Base-by-base conservation (phyloP, 1,139 yeast species). In the Sugiyamaella pinicola region DNA sequence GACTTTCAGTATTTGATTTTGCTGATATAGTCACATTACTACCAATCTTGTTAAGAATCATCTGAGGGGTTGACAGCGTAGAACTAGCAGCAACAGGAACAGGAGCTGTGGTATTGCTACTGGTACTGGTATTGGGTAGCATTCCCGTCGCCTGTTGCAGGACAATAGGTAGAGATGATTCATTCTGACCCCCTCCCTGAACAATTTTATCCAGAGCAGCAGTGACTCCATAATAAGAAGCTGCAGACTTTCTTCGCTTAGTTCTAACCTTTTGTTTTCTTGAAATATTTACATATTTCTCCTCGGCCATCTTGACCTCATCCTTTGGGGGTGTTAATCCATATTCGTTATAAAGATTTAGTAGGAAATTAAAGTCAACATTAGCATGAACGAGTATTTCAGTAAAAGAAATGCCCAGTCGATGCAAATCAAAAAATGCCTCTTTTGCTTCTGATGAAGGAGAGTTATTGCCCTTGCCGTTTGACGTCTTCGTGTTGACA, bases 331-430 rank as follows among this genome's bases (percentile, higher is more conserved):
- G 50, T 9, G 55, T 53, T 22, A 59, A 31, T 24, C 53, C 58
- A 50, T 56, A 52, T 59, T 57, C 64, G 56, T 47, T 45, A 44
- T 50, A 61, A 3, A 61, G 47, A 12, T 55, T 55, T 2, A 55
- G 31, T 34, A 64, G 53, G 49, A 63, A 62, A 17, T 41, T 40
- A 8, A 59, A 52, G 33, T 59, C 55, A 8, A 54, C 59, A 13
- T 57, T 49, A 35, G 61, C 54, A 40, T 61, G 62, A 17, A 49
- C 45, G 19, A 58, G 55, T 17, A 69, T 68, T 35, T 67, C 69
- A n/a, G 58, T 57, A 49, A 64, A 63, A 15, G 61, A 55, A 35
- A 66, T 56, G 6, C 72, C 72, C 21, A 69, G 58, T 3, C 60
- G 55, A 10, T 61, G 53, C 38, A 69, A 52, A 35, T 64, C 64